A percentile compares a stretch with the other conserved stretches of the same genome.
These are phyloP conservation scores for Guyanaporus albipodus DNA, from an alignment of 768 basidiomycete genomes.

Conservation along the genomic window DNA sequence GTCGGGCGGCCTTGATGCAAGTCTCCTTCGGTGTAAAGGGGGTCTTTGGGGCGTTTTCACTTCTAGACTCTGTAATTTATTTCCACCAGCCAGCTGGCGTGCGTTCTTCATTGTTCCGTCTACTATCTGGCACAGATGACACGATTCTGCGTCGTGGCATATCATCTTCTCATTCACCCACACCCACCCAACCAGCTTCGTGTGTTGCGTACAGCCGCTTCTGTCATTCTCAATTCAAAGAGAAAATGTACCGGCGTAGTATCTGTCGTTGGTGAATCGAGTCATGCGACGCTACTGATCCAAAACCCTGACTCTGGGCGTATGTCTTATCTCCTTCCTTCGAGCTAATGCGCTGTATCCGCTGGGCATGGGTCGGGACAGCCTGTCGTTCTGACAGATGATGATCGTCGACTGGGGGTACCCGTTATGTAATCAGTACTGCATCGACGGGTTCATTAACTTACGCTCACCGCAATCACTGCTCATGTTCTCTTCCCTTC, in stretches of 20 bases:
- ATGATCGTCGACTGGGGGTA: background rate
- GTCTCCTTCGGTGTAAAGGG: background rate
- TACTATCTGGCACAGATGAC: too few relatives aligned
- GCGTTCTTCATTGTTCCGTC: constrained; percentile 22
- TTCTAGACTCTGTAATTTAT: constrained; percentile 30
- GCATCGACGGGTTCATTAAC: constrained; percentile 22
- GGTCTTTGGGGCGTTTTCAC: constrained; percentile 11
- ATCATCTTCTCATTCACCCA: constrained; percentile 5
- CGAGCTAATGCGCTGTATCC: too few relatives aligned
- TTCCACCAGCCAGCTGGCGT: constrained; percentile 18
- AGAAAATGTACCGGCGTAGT: too few relatives aligned
- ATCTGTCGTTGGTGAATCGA: too few relatives aligned
- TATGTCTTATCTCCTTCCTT: too few relatives aligned
- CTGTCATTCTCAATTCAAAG: background rate
- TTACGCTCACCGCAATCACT: constrained; percentile 11
- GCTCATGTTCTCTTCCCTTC: constrained; percentile 21
- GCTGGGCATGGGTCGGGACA: background rate
- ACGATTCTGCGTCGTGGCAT: constrained; percentile 5
- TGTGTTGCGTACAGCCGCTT: background rate
- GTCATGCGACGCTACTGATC: background rate
- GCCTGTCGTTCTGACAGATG: too few relatives aligned
- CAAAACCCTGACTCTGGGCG: background rate
- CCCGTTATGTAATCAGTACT: constrained; percentile 26
- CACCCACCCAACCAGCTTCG: too few relatives aligned
- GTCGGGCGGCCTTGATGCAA: too few relatives aligned